These are phyloP conservation scores for Endocalyx cinctus DNA, from an alignment of 2,329 filamentous ascomycete genomes.

Conservation along the genomic window DNA sequence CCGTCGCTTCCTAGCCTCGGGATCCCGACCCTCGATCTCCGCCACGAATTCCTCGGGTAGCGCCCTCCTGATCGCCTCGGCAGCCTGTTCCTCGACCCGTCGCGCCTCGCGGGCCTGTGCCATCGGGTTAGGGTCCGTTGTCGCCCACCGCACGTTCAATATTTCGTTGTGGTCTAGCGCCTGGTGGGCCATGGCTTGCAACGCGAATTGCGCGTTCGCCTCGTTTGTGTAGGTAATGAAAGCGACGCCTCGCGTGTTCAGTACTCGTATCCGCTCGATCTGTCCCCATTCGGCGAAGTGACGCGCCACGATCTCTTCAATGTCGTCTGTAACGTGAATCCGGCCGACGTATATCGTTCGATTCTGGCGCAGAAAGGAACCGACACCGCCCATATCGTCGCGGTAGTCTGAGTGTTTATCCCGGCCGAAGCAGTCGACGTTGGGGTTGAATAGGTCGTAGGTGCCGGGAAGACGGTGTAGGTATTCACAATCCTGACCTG, in stretches of 20 bases:
- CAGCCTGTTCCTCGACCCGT: slow-evolving; percentile 90
- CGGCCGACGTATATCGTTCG: slow-evolving; percentile 88
- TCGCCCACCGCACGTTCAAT: slow-evolving; percentile 95
- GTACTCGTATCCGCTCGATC: slow-evolving; percentile 79
- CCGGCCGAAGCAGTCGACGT: slow-evolving; percentile 90
- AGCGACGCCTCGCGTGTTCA: slow-evolving; percentile 84
- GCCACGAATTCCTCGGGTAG: slow-evolving; percentile 87
- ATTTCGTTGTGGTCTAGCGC: slow-evolving; percentile 86
- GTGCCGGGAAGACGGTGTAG: slow-evolving; percentile 83
- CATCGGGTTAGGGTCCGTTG: slow-evolving; percentile 90
- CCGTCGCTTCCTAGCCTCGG: slow-evolving; percentile 79
- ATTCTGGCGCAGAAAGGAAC: slow-evolving; percentile 90
- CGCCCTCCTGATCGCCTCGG: slow-evolving; percentile 84
- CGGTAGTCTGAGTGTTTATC: slow-evolving; percentile 92
- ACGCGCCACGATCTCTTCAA: slow-evolving; percentile 89
- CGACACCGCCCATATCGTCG: slow-evolving; percentile 97
- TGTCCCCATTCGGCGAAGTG: slow-evolving; percentile 98
- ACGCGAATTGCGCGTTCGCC: slow-evolving; percentile 83
- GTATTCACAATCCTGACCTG: slow-evolving; percentile 90
- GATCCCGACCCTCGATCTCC: slow-evolving; percentile 88
- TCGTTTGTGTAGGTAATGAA: slow-evolving; percentile 95
- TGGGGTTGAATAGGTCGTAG: slow-evolving; percentile 87
- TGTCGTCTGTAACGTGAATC: slow-evolving; percentile 94
- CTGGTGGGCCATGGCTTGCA: slow-evolving; percentile 95
- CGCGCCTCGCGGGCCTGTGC: slow-evolving; percentile 88